phyloP scores from a whole-genome alignment of 805 yeast species.

The Ogataea angusta region DNA sequence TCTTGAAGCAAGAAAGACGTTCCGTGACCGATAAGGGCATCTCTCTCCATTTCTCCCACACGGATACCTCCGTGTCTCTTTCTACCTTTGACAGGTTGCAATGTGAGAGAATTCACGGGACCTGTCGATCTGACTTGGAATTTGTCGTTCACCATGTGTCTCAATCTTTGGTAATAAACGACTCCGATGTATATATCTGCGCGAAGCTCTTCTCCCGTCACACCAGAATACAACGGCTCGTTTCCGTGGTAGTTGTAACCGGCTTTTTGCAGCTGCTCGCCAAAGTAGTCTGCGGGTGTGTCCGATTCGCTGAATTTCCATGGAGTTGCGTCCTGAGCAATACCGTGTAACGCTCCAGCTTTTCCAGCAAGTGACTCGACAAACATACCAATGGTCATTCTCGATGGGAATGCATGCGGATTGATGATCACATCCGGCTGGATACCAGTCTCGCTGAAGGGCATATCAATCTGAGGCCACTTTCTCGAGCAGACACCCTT shows the following conservation, averaged over 20 bases:
- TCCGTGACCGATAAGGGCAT: slow-evolving; percentile 98
- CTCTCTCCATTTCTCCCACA: slow-evolving; percentile 99
- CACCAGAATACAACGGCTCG: slow-evolving; percentile 99
- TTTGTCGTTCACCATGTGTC: slow-evolving; percentile 99
- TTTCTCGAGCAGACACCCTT: slow-evolving; percentile 98
- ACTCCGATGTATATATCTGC: slow-evolving; percentile 96
- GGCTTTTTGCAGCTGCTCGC: slow-evolving; percentile 81
- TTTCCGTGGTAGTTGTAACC: slow-evolving; percentile 98
- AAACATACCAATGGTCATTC: slow-evolving; percentile 99
- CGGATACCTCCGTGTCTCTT: slow-evolving; percentile 99
- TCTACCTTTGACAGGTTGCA: slow-evolving; percentile 99
- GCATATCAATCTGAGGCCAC: slow-evolving; percentile 97
- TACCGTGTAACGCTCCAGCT: slow-evolving; percentile 96
- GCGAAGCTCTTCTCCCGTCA: slow-evolving; percentile 94
- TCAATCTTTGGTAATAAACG: slow-evolving; percentile 94
- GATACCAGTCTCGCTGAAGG: slow-evolving; percentile 92
- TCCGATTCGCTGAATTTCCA: slow-evolving; percentile 90
- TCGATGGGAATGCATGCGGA: slow-evolving; percentile 99
- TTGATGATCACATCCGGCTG: slow-evolving; percentile 97
- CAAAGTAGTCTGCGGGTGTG: slow-evolving; percentile 97
- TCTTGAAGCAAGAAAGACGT: slow-evolving; percentile 93
- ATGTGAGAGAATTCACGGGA: slow-evolving; percentile 92
- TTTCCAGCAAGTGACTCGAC: slow-evolving; percentile 98
- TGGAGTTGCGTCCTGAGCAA: slow-evolving; percentile 96
- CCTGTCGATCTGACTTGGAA: slow-evolving; percentile 99